Percentiles rank a stretch among this genome's conserved stretches.
Conservation (phyloP, 352 stramenopile species). For the Pythium angustatum region DNA sequence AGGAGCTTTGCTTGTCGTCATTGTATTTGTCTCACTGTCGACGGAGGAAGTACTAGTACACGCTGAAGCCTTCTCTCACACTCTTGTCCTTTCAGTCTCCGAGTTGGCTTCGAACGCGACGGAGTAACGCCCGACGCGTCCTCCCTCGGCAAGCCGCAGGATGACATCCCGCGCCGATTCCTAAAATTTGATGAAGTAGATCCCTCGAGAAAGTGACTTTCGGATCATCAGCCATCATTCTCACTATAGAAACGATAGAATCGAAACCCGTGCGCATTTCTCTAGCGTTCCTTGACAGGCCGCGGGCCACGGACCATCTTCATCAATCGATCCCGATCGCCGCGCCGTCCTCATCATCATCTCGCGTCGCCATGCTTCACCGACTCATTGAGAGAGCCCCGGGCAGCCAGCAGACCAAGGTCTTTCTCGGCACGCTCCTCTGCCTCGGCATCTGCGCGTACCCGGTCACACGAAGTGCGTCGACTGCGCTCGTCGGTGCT, state of each 20-base stretch:
- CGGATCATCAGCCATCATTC: not conserved
- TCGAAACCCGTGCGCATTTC: not conserved
- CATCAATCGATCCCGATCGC: not conserved
- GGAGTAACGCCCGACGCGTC: too few relatives aligned
- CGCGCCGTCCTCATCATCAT: not conserved
- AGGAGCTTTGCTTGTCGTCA: too few relatives aligned
- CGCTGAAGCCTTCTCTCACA: too few relatives aligned
- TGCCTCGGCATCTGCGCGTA: constrained; percentile 73
- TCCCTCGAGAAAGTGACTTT: not conserved
- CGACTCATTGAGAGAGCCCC: constrained; percentile 69
- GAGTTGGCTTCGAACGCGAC: too few relatives aligned
- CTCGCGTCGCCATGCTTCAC: constrained; percentile 43
- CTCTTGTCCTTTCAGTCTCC: too few relatives aligned
- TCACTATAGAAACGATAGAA: constrained; percentile 10
- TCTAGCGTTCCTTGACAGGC: constrained; percentile 1
- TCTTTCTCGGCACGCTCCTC: constrained; percentile 64
- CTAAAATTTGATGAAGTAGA: not conserved
- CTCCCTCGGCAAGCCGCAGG: too few relatives aligned
- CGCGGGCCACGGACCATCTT: constrained; percentile 14
- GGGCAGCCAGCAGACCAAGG: constrained; percentile 68
- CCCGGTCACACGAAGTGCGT: constrained; percentile 65
- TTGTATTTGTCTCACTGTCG: too few relatives aligned
- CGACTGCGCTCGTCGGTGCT: not conserved
- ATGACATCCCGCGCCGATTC: too few relatives aligned
- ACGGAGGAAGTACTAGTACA: too few relatives aligned